Percentiles rank a stretch among this genome's conserved stretches.
These are phyloP conservation scores for Mikania micrantha DNA, from an alignment of 129 eudicot species.

Conservation along the genomic window DNA sequence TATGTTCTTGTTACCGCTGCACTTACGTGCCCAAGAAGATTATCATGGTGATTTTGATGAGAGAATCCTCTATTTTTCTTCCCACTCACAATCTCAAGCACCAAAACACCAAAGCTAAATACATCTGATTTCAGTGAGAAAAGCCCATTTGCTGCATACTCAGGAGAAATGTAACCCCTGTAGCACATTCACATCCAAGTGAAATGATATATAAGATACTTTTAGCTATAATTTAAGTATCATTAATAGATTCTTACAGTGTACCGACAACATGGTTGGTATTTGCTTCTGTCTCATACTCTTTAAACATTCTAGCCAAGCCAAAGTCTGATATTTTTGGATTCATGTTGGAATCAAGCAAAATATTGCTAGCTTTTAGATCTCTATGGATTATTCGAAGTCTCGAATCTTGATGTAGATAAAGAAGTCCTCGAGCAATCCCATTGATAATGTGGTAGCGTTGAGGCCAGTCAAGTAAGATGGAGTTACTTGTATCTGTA, in stretches of 20 bases:
- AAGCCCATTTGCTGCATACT: neutral
- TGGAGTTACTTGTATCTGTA: neutral
- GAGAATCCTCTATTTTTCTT: conserved; percentile 32
- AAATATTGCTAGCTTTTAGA: conserved; percentile 7
- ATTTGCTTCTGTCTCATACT: conserved; percentile 21
- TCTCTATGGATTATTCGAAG: conserved; percentile 11
- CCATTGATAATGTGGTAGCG: conserved; percentile 9
- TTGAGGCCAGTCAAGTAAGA: conserved; percentile 4
- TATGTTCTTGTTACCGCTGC: neutral
- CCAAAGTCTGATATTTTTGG: conserved; percentile 47
- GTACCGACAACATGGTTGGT: conserved; percentile 30
- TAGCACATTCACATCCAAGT: neutral
- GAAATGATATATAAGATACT: neutral
- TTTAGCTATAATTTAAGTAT: neutral
- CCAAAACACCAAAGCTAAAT: conserved; percentile 27
- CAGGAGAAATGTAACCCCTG: conserved; percentile 1
- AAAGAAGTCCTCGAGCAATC: conserved; percentile 19
- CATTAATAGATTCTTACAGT: conserved; percentile 19
- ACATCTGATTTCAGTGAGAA: conserved; percentile 5
- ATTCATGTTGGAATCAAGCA: conserved; percentile 10
- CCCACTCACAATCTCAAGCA: conserved; percentile 26
- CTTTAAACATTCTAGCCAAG: conserved; percentile 33
- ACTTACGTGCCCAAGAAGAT: conserved; percentile 31
- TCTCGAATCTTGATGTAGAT: conserved; percentile 16
- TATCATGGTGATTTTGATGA: conserved; percentile 2